phyloP scores from a whole-genome alignment of 805 yeast species.

The Kuraishia cidri region DNA sequence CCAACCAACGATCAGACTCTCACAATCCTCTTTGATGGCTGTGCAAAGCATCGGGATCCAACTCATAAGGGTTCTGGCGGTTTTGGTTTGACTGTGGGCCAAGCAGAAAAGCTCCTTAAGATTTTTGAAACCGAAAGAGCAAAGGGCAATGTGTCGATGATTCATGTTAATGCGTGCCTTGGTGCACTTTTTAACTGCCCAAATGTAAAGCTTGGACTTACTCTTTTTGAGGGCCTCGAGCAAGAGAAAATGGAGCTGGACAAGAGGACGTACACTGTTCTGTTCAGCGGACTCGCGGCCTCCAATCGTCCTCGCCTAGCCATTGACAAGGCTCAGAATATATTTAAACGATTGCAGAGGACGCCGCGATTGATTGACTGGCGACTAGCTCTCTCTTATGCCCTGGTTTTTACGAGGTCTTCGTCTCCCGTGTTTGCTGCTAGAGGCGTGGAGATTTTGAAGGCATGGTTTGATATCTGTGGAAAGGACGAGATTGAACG shows the following conservation, averaged over 20 bases:
- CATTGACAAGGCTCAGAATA: conserved; percentile 1
- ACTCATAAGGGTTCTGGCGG: conserved; percentile 4
- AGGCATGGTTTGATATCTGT: conserved; percentile 3
- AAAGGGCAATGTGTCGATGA: conserved; percentile 21
- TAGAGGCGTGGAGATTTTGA: conserved; percentile 1
- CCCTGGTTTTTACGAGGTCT: background rate
- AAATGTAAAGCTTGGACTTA: conserved; percentile 25
- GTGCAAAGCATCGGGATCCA: conserved; percentile 25
- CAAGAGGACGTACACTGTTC: conserved; percentile 19
- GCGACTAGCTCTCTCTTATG: background rate
- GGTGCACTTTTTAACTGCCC: conserved; percentile 31
- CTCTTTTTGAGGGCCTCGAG: conserved; percentile 23
- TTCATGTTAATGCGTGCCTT: conserved; percentile 36
- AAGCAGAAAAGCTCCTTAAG: conserved; percentile 3
- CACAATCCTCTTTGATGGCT: conserved; percentile 36
- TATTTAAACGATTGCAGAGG: background rate
- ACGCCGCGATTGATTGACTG: background rate
- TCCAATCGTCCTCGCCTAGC: no score
- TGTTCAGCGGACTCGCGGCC: conserved; percentile 1
- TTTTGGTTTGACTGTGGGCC: conserved; percentile 18
- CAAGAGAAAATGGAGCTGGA: conserved; percentile 19
- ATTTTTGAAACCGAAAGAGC: conserved; percentile 7
- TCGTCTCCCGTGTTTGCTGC: background rate
- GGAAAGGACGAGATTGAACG: background rate
- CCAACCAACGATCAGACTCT: conserved; percentile 38